Conservation (phyloP, 2,329 filamentous ascomycete species). For the Cercospora zeina region DNA sequence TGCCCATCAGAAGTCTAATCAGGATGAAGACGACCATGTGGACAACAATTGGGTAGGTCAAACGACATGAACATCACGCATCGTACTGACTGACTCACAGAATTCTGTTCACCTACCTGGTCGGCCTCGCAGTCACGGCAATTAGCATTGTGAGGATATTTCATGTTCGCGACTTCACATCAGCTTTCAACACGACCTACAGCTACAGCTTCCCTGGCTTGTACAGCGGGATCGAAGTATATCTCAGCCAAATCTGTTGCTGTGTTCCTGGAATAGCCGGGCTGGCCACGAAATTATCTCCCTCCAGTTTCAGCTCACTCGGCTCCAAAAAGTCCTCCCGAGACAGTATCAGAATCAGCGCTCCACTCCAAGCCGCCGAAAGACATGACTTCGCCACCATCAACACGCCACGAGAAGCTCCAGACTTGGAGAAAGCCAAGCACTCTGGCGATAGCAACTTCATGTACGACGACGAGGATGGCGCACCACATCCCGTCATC, state of each 20-base stretch:
- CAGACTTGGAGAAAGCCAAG: slow-evolving; percentile 12
- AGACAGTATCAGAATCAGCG: slow-evolving; percentile 12
- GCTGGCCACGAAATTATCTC: slow-evolving; percentile 10
- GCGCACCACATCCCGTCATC: slow-evolving; percentile 9
- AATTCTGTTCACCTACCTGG: slow-evolving; percentile 19
- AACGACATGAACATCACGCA: no score
- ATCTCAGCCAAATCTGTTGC: slow-evolving; percentile 25
- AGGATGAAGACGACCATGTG: slow-evolving; percentile 10
- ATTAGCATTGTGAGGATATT: slow-evolving; percentile 23
- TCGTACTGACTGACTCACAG: slow-evolving; percentile 1
- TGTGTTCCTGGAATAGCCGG: slow-evolving; percentile 24
- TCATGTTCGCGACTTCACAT: slow-evolving; percentile 14
- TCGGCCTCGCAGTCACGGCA: slow-evolving; percentile 22
- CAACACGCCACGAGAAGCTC: not conserved
- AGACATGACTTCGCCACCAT: slow-evolving; percentile 9
- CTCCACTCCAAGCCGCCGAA: slow-evolving; percentile 7
- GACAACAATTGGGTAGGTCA: slow-evolving; percentile 22
- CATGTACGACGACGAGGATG: slow-evolving; percentile 11
- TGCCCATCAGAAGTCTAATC: slow-evolving; percentile 21
- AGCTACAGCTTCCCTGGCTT: slow-evolving; percentile 23
- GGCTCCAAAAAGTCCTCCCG: slow-evolving; percentile 18
- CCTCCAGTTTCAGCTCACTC: slow-evolving; percentile 3
- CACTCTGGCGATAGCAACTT: not conserved
- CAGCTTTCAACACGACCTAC: slow-evolving; percentile 20
- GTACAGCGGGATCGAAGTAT: slow-evolving; percentile 25